Evolutionary conservation across 2,329 filamentous ascomycete species (phyloP).

Genomic region (Xylariales sp.): DNA sequence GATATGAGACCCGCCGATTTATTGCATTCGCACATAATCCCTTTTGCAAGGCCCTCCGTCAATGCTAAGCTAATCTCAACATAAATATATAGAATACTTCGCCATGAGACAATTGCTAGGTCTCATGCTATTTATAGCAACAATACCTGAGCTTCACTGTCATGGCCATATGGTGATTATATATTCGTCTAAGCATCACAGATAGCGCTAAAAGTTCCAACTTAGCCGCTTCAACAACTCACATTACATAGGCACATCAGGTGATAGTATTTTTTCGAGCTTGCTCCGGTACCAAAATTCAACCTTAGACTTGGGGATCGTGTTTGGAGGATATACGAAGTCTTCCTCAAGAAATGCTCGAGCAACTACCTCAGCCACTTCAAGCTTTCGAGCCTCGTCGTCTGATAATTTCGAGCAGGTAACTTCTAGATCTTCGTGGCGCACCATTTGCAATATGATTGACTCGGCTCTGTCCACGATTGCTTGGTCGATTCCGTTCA

Average conservation of each 20-base stretch:
- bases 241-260: neutral
- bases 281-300: conserved; percentile 43
- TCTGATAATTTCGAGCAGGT: conserved; percentile 75
- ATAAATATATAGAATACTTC: neutral
- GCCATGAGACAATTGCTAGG: neutral
- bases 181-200: neutral
- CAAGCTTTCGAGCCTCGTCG: conserved; percentile 73
- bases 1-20: neutral
- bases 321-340: conserved; percentile 45
- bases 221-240: neutral
- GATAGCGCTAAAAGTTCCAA: neutral
- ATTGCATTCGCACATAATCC: neutral
- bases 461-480: conserved; percentile 82
- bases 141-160: neutral
- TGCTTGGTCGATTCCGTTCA: conserved; percentile 81
- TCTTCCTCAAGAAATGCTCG: conserved; percentile 66
- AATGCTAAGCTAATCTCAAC: neutral
- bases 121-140: neutral
- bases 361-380: conserved; percentile 72
- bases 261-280: conserved; percentile 43
- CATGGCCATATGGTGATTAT: neutral
- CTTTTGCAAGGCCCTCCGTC: neutral
- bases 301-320: conserved; percentile 20
- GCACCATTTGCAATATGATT: conserved; percentile 74
- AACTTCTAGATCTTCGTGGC: conserved; percentile 80